Base-by-base conservation (phyloP, 106 monocot species). In the Allium cepa region DNA sequence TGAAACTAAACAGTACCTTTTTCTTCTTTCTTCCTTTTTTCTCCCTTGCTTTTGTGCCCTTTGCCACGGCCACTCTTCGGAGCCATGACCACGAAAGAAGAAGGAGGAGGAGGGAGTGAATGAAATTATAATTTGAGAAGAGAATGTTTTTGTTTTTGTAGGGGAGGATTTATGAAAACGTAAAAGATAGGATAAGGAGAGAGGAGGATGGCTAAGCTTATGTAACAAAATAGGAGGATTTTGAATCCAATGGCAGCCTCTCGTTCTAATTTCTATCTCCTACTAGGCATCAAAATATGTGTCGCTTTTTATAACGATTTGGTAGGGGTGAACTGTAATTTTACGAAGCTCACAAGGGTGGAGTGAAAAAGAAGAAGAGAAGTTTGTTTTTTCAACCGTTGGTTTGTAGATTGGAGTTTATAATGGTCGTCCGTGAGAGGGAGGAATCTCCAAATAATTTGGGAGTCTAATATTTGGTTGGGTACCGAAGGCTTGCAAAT, bases 11-110 rank as follows among this genome's bases (percentile, higher is more conserved):
- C n/a, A 18, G 28, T n/a, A 95, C 91, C 81, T 84, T 88, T 96
- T 62, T 86, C 91, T 67, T 96, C 95, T 79, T 91, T 96, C 86
- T 84, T 96, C 86, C 69, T 96, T 74, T 68, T 84, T 14, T 90
- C 86, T 2, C 77, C 86, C 68, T 83, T 88, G 73, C 86, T 79
- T 68, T 69, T 81, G 63, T 69, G 75, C 16, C 81, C 83, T 63
- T 72, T 87, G 22, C 94, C 83, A 12, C 80, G 70, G 49, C 84
- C 77, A 13, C 75, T 64, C 68, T 75, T 91, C 14, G 95, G 90
- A 57, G 95, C 91, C 95, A 96, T 96, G 1, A 28, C 28, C 51
- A 14, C 17, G 16, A 45, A 47, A 8, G 10, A 53, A 27, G 53
- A 26, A 67, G 14, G 0, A 7, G 8, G 17, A 14, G 48, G 17